Percentiles rank a stretch among this genome's conserved stretches.
These are phyloP conservation scores for Coelastrella sp. DNA, from an alignment of 139 green algal species.

Conservation along the genomic window DNA sequence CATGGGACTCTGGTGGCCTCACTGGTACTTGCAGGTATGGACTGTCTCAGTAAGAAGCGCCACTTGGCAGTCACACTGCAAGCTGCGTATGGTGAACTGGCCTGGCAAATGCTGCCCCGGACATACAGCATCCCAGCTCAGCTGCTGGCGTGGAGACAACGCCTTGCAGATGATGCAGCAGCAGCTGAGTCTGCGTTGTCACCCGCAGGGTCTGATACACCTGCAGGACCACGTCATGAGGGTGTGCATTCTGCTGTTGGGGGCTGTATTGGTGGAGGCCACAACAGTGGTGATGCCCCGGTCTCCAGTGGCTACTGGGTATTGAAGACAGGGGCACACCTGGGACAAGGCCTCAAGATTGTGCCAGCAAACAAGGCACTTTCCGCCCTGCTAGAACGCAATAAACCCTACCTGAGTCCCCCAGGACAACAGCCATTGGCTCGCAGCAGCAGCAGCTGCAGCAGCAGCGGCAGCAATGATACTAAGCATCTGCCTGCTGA, in stretches of 20 bases:
- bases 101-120: conserved; percentile 28
- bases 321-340: conserved; percentile 64
- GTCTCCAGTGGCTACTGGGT: conserved; percentile 50
- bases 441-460: background rate
- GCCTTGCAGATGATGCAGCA: conserved; percentile 36
- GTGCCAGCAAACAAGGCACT: conserved; percentile 28
- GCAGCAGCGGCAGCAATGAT: background rate
- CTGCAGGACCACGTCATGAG: too few species aligned
- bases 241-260: too few species aligned
- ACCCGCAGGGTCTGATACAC: too few species aligned
- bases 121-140: conserved; percentile 61
- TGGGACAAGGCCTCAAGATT: conserved; percentile 58
- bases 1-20: background rate
- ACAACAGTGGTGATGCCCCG: background rate
- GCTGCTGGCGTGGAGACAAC: conserved; percentile 52
- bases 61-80: conserved; percentile 59
- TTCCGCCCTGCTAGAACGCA: conserved; percentile 18
- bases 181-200: background rate
- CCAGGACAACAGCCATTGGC: background rate
- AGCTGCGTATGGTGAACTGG: background rate
- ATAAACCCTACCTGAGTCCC: conserved; percentile 7
- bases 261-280: background rate
- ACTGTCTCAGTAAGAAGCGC: conserved; percentile 67
- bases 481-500: background rate
- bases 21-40: conserved; percentile 46